phyloP scores from a whole-genome alignment of 2,329 filamentous ascomycete genomes.

The Hysterium pulicare region DNA sequence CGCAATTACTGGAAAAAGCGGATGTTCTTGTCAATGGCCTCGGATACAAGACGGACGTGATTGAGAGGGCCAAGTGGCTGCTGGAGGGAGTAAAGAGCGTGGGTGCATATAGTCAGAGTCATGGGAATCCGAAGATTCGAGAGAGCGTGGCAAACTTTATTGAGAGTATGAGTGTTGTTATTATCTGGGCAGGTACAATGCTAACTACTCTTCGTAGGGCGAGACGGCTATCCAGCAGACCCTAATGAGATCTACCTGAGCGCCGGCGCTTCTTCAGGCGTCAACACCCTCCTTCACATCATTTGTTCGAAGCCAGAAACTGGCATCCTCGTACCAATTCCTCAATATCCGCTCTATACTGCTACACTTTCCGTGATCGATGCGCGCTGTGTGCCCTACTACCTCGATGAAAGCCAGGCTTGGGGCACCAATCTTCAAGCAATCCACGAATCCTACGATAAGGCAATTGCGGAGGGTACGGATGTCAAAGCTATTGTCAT shows the following conservation, averaged over 20 bases:
- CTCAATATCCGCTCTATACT: constrained; percentile 97
- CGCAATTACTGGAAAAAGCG: constrained; percentile 75
- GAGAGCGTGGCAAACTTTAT: constrained; percentile 91
- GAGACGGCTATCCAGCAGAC: constrained; percentile 84
- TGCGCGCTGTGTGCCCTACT: constrained; percentile 86
- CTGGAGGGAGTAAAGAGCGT: constrained; percentile 84
- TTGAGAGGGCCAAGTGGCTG: constrained; percentile 77
- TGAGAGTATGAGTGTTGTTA: constrained; percentile 59
- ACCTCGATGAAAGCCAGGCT: constrained; percentile 77
- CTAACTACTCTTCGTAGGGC: constrained; percentile 49
- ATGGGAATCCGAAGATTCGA: constrained; percentile 80
- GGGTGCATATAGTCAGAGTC: constrained; percentile 93
- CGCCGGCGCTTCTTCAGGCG: constrained; percentile 86
- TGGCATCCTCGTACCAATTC: constrained; percentile 90
- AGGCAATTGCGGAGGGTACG: constrained; percentile 71
- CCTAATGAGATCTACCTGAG: constrained; percentile 84
- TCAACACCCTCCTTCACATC: constrained; percentile 88
- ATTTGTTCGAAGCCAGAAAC: constrained; percentile 75
- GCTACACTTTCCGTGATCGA: constrained; percentile 84
- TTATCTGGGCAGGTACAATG: not conserved
- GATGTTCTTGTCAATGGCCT: constrained; percentile 71
- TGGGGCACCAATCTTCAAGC: constrained; percentile 87
- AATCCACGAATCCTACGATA: constrained; percentile 69
- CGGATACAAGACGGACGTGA: constrained; percentile 85
- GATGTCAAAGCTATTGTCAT: constrained; percentile 92